Conservation (phyloP, 2,329 filamentous ascomycete genomes). For the Magnaporthiopsis incrustans region DNA sequence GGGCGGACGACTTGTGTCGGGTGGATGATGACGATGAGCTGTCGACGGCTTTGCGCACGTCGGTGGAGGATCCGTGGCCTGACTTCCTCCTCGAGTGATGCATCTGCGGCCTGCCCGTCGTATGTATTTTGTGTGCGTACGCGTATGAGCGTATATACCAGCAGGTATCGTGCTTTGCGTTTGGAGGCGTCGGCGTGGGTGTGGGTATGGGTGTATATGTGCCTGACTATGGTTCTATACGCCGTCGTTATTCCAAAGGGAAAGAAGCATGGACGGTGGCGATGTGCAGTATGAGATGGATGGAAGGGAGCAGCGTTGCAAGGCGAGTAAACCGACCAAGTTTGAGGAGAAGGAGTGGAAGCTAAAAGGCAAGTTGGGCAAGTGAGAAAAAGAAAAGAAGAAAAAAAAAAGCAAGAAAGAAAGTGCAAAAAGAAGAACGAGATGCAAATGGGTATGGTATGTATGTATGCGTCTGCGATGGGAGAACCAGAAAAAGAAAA, state of each 20-base stretch:
- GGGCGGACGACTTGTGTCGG: slow-evolving; percentile 30
- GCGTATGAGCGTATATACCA: too few relatives aligned
- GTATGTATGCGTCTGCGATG: neutral
- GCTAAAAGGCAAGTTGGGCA: neutral
- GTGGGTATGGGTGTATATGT: neutral
- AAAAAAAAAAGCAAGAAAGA: neutral
- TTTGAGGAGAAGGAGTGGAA: neutral
- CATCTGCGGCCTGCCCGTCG: slow-evolving; percentile 26
- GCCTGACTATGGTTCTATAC: neutral
- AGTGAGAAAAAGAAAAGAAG: slow-evolving; percentile 6
- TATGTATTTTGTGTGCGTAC: too few relatives aligned
- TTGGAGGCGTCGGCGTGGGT: neutral
- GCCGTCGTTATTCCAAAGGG: neutral
- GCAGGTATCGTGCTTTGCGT: neutral
- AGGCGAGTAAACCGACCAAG: neutral
- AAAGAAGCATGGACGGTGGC: neutral
- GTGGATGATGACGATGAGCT: slow-evolving; percentile 25
- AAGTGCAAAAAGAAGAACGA: neutral
- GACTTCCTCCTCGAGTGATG: slow-evolving; percentile 51
- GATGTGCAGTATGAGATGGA: neutral
- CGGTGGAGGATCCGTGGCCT: slow-evolving; percentile 43
- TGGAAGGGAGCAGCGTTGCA: neutral
- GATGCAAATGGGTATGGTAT: neutral
- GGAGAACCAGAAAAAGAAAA: neutral
- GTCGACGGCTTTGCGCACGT: slow-evolving; percentile 42